A percentile compares a stretch with the other conserved stretches of the same genome.
Evolutionary conservation across 73 alveolate species (phyloP).

Genomic region (Paramecium octaurelia): DNA sequence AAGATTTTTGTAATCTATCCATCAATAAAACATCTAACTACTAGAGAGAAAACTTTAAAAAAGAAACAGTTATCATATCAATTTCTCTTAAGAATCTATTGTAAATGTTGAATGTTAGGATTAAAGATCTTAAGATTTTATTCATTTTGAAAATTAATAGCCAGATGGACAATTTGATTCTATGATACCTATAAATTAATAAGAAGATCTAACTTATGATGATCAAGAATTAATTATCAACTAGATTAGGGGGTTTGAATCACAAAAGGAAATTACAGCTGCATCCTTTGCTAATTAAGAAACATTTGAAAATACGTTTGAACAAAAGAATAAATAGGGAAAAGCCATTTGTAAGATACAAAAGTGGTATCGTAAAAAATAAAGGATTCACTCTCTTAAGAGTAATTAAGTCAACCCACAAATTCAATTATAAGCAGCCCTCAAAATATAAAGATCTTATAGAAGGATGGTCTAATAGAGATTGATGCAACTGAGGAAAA

Average conservation of each 20-base stretch:
- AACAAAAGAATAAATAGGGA: neutral
- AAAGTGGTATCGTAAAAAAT: neutral
- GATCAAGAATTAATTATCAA: neutral
- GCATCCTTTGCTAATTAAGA: neutral
- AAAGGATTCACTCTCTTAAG: neutral
- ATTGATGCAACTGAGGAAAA: neutral
- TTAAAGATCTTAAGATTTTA: neutral
- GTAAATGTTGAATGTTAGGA: neutral
- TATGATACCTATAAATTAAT: neutral
- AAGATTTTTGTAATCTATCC: neutral
- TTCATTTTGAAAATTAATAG: neutral
- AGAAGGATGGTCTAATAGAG: neutral
- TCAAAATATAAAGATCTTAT: neutral
- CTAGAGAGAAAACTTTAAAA: neutral
- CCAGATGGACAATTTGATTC: conserved; percentile 6
- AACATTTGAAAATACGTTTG: neutral
- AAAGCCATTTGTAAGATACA: neutral
- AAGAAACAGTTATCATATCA: neutral
- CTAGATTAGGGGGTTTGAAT: neutral
- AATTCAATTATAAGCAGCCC: neutral
- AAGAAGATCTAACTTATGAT: neutral
- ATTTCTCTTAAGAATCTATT: neutral
- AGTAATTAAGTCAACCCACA: neutral
- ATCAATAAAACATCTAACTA: neutral
- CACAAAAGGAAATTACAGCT: neutral